Conservation (phyloP, 2,329 filamentous ascomycete genomes). For the Pyricularia pennisetigena region DNA sequence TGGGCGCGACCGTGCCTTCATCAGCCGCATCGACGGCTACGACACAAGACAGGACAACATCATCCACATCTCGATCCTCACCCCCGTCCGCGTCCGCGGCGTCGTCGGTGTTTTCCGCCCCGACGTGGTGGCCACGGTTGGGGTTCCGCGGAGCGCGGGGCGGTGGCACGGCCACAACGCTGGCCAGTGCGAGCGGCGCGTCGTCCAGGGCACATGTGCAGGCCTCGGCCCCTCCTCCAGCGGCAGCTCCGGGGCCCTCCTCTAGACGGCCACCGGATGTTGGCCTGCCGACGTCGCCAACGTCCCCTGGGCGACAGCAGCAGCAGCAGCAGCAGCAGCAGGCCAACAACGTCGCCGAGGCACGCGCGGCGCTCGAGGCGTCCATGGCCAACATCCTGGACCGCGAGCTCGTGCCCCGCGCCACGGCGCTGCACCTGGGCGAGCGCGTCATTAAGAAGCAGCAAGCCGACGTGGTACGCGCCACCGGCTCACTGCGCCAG, state of each 20-base stretch:
- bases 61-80: not conserved
- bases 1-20: not conserved
- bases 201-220: not conserved
- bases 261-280: not conserved
- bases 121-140: slow-evolving; percentile 1
- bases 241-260: not conserved
- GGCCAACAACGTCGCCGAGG: slow-evolving; percentile 31
- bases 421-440: slow-evolving; percentile 60
- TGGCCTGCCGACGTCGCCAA: not conserved
- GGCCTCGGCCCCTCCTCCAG: not conserved
- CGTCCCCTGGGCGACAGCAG: not conserved
- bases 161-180: not conserved
- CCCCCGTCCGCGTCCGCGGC: not conserved
- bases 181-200: not conserved
- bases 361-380: slow-evolving; percentile 48
- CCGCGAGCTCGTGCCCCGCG: slow-evolving; percentile 56
- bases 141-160: not conserved
- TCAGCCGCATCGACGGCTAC: not conserved
- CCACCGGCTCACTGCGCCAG: slow-evolving; percentile 47
- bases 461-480: slow-evolving; percentile 52
- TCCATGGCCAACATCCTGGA: slow-evolving; percentile 62
- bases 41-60: not conserved
- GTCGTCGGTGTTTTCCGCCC: slow-evolving; percentile 3
- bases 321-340: not conserved
- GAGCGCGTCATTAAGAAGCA: slow-evolving; percentile 55